Base-by-base conservation (phyloP, 2,329 filamentous ascomycete genomes). In the Ophiostoma novo-ulmi region DNA sequence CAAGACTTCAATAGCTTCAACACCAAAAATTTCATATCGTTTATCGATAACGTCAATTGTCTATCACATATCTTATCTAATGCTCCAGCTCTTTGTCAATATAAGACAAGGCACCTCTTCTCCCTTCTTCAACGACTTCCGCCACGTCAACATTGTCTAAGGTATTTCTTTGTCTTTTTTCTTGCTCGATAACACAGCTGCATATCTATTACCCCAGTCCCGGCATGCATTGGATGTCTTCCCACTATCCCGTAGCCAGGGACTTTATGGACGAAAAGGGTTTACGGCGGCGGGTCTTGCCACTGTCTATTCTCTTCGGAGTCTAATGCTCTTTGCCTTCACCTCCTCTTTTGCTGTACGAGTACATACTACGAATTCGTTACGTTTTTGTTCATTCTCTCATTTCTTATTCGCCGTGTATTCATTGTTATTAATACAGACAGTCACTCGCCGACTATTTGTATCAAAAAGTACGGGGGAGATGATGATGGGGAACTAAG, bases 221-320 rank as follows among this genome's bases (percentile, higher is more conserved):
- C 61, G 48, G 26, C 67, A 55, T 69, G 13, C n/a, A 48, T 55
- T 65, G 14, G 20, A 20, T n/a, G 17, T 20, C 6, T 58, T 10
- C 22, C 48, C 22, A 26, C 52, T 58, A 22, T 58, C 20, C 14
- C 22, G 6, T 55, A 22, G 48, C 6, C 22, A 55, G n/a, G 72
- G 72, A 73, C 72, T 73, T 73, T 73, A 71, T 73, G 48, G 36
- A 68, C 72, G 52, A 67, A 71, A 70, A 70, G 38, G 71, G 72
- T 71, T 70, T 71, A 70, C 65, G 68, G 55, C 68, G 31, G 70
- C 65, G 68, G 70, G 70, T 61, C 68, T 22, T 39, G 52, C 41
- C 66, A 36, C 26, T 38, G 31, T 4, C 11, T 22, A 17, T 39
- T 39, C n/a, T 44, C 26, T 41, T 10, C 48, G 20, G 17, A 14